Evolutionary conservation across 208 protist genomes (phyloP), one percentile per base, ranked within the genome.

Genomic region (Acanthamoeba castellanii): DNA sequence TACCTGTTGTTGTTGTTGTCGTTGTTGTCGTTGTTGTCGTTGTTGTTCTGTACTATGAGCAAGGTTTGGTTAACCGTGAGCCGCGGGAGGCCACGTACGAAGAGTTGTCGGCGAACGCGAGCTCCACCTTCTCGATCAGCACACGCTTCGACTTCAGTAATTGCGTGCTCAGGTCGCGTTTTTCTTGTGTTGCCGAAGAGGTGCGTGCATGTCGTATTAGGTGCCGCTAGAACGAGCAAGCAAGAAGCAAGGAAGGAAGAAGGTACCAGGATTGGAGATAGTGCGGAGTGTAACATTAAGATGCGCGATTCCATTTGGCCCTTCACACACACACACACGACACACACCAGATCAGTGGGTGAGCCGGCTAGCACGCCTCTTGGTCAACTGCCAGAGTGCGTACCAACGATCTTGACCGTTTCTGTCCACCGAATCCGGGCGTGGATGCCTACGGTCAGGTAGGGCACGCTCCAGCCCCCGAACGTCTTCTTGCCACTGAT

Each of bases 341-440:
- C 14, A 66, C 9, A 9, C 14, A 9, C 16, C 16, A 76, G 20
- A 3, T 34, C 32, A 8, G 25, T 52, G 1, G 22, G 25, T 85
- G 9, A 47, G 68, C 32, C 9, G 14, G 27, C 13, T 5, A 76
- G 2, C 14, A 45, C 32, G 14, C 5, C 6, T 14, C 11, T 0
- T 2, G 1, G 27, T 16, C 27, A 45, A 68, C 37, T 9, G 27
- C 32, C 27, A 78, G 27, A 57, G 52, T 20, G 22, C 18, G 25
- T 85, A 85, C 76, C 76, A 9, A 87, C 78, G n/a, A 87, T 87
- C 78, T 87, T 87, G 27, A 61, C 78, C 18, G 78, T 42, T 47
- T 87, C 78, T 0, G 50, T 61, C 78, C 78, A 87, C 18, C 78
- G 78, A 37, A 87, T 87, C 8, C 78, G 78, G 0, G 78, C 78